phyloP scores from a whole-genome alignment of 2,329 filamentous ascomycete species.

The Aureobasidium sp. region DNA sequence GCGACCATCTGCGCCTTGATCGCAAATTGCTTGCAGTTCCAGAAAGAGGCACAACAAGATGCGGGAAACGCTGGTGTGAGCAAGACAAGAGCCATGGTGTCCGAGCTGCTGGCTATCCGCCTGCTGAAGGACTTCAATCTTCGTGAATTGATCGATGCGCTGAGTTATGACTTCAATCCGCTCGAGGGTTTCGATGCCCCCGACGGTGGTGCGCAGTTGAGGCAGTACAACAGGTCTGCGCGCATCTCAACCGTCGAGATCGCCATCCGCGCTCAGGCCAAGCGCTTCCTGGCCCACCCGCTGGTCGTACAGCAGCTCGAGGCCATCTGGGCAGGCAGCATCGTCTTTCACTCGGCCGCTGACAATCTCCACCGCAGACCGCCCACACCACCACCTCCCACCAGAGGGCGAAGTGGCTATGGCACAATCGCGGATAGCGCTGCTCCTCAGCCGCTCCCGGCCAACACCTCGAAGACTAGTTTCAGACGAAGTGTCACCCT shows the following conservation, averaged over 20 bases:
- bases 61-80: constrained; percentile 79
- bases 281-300: constrained; percentile 85
- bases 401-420: not conserved
- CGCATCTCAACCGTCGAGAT: constrained; percentile 88
- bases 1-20: constrained; percentile 85
- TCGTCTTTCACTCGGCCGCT: constrained; percentile 85
- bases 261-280: constrained; percentile 85
- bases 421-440: constrained; percentile 1
- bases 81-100: constrained; percentile 77
- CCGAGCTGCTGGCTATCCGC: constrained; percentile 84
- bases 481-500: constrained; percentile 67
- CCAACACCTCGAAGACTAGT: not conserved
- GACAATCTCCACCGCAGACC: constrained; percentile 70
- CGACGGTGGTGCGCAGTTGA: constrained; percentile 36
- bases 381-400: constrained; percentile 29
- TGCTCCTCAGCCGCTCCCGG: not conserved
- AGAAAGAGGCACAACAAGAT: constrained; percentile 74
- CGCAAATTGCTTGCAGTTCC: constrained; percentile 89
- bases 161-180: constrained; percentile 93
- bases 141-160: constrained; percentile 82
- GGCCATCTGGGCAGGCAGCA: constrained; percentile 92
- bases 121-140: constrained; percentile 84
- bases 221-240: constrained; percentile 52
- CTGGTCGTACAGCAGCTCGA: constrained; percentile 92
- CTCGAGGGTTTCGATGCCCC: constrained; percentile 62